phyloP scores from a whole-genome alignment of 2,329 filamentous ascomycete genomes.

The Neoscytalidium dimidiatum region DNA sequence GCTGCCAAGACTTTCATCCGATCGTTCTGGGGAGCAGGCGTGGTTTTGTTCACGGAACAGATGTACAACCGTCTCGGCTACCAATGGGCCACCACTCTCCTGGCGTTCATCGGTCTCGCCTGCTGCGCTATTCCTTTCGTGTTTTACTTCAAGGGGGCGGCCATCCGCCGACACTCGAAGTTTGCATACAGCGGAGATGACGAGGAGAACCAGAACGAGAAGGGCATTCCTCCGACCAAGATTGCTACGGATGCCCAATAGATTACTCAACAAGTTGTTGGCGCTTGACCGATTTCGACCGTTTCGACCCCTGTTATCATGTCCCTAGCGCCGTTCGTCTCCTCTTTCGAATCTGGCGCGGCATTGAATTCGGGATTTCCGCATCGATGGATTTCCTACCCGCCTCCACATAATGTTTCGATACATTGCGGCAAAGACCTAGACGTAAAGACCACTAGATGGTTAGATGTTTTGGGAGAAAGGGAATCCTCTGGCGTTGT shows the following conservation, averaged over 20 bases:
- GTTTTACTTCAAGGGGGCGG: conserved; percentile 76
- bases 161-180: conserved; percentile 68
- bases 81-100: conserved; percentile 73
- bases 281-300: not conserved
- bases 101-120: conserved; percentile 72
- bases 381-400: not conserved
- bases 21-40: conserved; percentile 76
- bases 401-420: no score
- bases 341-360: not conserved
- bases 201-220: conserved; percentile 43
- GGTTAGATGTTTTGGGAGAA: no score
- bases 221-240: conserved; percentile 2
- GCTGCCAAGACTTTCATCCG: conserved; percentile 81
- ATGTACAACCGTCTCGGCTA: conserved; percentile 69
- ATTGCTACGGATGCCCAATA: not conserved
- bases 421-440: no score
- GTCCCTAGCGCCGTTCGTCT: not conserved
- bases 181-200: conserved; percentile 69
- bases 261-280: not conserved
- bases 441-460: no score
- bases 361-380: not conserved
- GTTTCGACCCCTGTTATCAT: not conserved
- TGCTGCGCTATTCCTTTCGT: conserved; percentile 83
- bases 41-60: conserved; percentile 78
- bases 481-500: no score